Percentiles rank a stretch among this genome's conserved stretches.
phyloP scores from a whole-genome alignment of 2,329 filamentous ascomycete species.

The Fusarium illudens region DNA sequence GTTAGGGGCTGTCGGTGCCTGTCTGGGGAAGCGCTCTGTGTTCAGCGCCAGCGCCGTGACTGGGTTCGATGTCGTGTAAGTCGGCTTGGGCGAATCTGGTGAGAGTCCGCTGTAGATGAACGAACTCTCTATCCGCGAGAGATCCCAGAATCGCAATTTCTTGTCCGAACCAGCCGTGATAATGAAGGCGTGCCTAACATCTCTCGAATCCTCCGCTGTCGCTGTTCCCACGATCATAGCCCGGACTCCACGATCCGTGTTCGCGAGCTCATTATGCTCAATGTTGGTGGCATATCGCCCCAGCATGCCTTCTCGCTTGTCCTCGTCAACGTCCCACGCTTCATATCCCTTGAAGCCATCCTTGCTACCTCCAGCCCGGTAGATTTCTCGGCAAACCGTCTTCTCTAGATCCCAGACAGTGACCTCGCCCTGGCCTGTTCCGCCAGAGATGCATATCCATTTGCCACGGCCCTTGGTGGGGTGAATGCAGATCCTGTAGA shows the following conservation, averaged over 20 bases:
- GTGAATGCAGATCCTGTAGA: conserved; percentile 82
- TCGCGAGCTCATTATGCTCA: conserved; percentile 65
- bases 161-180: conserved; percentile 89
- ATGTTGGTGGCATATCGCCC: conserved; percentile 81
- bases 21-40: conserved; percentile 66
- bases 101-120: conserved; percentile 81
- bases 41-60: conserved; percentile 71
- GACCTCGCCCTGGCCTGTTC: conserved; percentile 86
- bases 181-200: conserved; percentile 82
- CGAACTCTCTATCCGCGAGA: conserved; percentile 79
- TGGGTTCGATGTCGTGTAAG: conserved; percentile 72
- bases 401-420: conserved; percentile 97
- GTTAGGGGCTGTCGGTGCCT: conserved; percentile 45
- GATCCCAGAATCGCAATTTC: conserved; percentile 94
- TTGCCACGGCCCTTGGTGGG: conserved; percentile 80
- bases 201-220: conserved; percentile 73
- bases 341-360: conserved; percentile 74
- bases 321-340: conserved; percentile 89
- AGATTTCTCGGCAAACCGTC: conserved; percentile 86
- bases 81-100: conserved; percentile 74
- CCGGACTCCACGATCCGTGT: conserved; percentile 73
- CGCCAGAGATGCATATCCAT: conserved; percentile 89
- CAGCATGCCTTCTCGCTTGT: conserved; percentile 86
- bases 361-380: conserved; percentile 72
- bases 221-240: conserved; percentile 79